A percentile compares a stretch with the other conserved stretches of the same genome.
phyloP scores from a whole-genome alignment of 148 eudicot species.

The Spergularia marina region DNA sequence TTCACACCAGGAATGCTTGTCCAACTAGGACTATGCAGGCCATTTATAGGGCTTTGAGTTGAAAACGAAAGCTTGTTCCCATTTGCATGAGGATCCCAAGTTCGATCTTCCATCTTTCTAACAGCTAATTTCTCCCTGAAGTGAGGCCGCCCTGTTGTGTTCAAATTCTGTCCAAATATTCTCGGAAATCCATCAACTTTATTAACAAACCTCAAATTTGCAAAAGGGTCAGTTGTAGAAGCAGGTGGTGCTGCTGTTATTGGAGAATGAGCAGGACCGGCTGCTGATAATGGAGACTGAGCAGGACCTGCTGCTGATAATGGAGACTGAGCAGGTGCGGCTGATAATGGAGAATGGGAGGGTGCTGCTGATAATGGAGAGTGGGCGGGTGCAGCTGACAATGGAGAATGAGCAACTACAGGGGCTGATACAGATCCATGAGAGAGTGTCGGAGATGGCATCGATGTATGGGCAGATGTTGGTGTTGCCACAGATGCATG shows the following conservation, averaged over 20 bases:
- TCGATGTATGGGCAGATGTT: not conserved
- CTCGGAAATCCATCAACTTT: conserved; percentile 37
- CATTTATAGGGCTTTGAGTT: conserved; percentile 37
- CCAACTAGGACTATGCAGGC: conserved; percentile 48
- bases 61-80: conserved; percentile 38
- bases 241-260: not conserved
- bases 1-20: conserved; percentile 33
- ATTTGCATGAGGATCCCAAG: conserved; percentile 37
- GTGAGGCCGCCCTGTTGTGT: conserved; percentile 27
- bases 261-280: not conserved
- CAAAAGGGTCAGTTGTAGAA: conserved; percentile 17
- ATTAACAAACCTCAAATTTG: conserved; percentile 25
- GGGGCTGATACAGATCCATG: not conserved
- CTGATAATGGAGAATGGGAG: not conserved
- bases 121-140: conserved; percentile 66
- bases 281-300: not conserved
- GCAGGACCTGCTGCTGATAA: not conserved
- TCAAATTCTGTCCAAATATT: conserved; percentile 72
- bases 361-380: not conserved
- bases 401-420: not conserved
- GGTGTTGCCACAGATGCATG: not conserved
- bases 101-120: conserved; percentile 49
- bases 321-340: not conserved
- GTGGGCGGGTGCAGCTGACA: not conserved
- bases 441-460: not conserved